These are phyloP conservation scores for Citrullus mucosospermus DNA, from an alignment of 306 rosid species.

Conservation along the genomic window DNA sequence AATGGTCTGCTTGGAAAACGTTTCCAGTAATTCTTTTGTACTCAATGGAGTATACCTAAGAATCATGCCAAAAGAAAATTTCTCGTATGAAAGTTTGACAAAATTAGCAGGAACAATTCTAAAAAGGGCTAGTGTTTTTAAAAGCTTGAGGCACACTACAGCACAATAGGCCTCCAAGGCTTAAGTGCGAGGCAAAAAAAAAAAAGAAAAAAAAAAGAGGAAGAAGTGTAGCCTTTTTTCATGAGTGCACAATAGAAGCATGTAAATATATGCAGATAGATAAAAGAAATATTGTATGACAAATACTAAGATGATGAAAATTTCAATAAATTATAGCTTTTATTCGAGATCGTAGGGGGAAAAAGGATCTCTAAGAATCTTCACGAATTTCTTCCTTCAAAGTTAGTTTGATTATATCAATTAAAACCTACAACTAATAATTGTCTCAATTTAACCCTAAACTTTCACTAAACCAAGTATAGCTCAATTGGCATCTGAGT, in stretches of 20 bases:
- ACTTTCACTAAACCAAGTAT: too few species aligned
- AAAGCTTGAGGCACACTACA: not conserved
- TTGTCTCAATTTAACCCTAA: not conserved
- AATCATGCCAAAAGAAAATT: slow-evolving; percentile 19
- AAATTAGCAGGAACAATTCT: not conserved
- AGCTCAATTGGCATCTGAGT: too few species aligned
- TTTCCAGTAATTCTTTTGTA: slow-evolving; percentile 72
- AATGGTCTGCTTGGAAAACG: slow-evolving; percentile 51
- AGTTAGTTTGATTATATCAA: not conserved
- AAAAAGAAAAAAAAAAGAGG: too few species aligned
- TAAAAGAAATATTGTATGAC: too few species aligned
- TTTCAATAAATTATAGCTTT: too few species aligned
- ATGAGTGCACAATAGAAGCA: too few species aligned
- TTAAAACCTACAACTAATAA: too few species aligned
- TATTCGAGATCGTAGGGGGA: not conserved
- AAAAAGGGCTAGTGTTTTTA: not conserved
- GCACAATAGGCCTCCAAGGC: not conserved
- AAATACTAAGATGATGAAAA: not conserved
- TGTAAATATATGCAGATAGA: too few species aligned
- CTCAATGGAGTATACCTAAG: slow-evolving; percentile 72
- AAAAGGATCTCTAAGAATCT: not conserved
- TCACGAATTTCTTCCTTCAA: not conserved
- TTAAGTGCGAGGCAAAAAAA: not conserved
- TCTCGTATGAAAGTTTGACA: not conserved
- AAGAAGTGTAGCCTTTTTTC: too few species aligned